phyloP scores from a whole-genome alignment of 345 rosid species.

The Pseudoturritis turrita region DNA sequence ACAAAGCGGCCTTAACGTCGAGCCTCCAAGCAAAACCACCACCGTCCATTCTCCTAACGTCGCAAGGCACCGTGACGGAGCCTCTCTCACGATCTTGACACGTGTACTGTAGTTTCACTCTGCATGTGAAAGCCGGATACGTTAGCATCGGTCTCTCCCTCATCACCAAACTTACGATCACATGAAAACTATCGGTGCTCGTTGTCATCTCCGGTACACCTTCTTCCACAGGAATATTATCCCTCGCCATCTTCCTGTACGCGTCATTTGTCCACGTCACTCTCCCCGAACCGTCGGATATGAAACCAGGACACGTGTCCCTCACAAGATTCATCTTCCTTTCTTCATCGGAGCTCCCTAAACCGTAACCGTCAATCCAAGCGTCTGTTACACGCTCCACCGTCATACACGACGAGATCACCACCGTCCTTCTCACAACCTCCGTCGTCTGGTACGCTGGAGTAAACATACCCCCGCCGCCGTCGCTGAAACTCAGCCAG shows the following conservation, averaged over 20 bases:
- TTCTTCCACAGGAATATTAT: slow-evolving; percentile 22
- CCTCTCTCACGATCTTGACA: slow-evolving; percentile 43
- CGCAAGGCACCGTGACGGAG: slow-evolving; percentile 71
- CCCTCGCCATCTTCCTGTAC: slow-evolving; percentile 55
- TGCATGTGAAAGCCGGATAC: slow-evolving; percentile 59
- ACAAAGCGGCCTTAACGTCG: slow-evolving; percentile 72
- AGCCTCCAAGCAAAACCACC: slow-evolving; percentile 90
- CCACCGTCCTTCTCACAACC: slow-evolving; percentile 21
- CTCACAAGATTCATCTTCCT: slow-evolving; percentile 45
- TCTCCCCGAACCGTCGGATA: slow-evolving; percentile 58
- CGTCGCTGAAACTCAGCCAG: slow-evolving; percentile 46
- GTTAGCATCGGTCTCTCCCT: slow-evolving; percentile 39
- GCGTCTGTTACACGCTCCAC: slow-evolving; percentile 74
- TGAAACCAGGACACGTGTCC: slow-evolving; percentile 80
- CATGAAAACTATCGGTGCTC: slow-evolving; percentile 13
- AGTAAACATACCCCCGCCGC: neutral
- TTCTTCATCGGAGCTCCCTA: slow-evolving; percentile 59
- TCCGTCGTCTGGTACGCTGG: slow-evolving; percentile 20
- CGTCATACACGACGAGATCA: slow-evolving; percentile 49
- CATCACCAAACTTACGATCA: slow-evolving; percentile 61
- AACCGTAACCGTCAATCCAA: slow-evolving; percentile 47
- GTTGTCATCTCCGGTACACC: slow-evolving; percentile 8
- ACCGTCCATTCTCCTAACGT: slow-evolving; percentile 71
- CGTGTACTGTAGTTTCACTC: slow-evolving; percentile 62
- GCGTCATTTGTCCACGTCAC: slow-evolving; percentile 79